Conservation (phyloP, 176 grass and related monocot genomes). For the Eragrostis nindensis region DNA sequence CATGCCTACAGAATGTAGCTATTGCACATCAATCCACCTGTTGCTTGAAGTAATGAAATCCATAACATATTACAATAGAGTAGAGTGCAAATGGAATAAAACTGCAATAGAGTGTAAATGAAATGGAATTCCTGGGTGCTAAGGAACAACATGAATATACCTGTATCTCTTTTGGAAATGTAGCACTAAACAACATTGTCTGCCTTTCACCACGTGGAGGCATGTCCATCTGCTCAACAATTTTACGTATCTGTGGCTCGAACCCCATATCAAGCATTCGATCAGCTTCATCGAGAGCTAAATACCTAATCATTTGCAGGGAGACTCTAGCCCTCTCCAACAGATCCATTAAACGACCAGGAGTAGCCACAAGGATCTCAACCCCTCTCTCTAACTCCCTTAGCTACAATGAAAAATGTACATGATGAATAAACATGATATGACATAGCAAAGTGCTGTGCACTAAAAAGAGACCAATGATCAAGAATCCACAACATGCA, state of each 20-base stretch:
- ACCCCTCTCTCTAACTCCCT: slow-evolving; percentile 95
- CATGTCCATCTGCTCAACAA: slow-evolving; percentile 99
- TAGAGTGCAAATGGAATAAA: neutral
- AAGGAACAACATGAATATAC: slow-evolving; percentile 40
- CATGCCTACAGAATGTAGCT: neutral
- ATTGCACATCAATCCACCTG: too few relatives aligned
- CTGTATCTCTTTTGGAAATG: slow-evolving; percentile 97
- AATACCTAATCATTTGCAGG: slow-evolving; percentile 74
- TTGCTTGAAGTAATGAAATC: neutral
- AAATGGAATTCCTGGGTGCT: neutral
- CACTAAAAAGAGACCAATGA: neutral
- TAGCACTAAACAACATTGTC: slow-evolving; percentile 98
- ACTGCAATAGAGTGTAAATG: neutral
- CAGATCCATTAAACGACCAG: slow-evolving; percentile 94
- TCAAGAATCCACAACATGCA: neutral
- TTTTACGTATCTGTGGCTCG: slow-evolving; percentile 98
- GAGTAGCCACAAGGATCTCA: slow-evolving; percentile 96
- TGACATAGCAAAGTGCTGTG: neutral
- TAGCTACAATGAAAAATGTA: slow-evolving; percentile 53
- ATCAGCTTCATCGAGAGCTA: slow-evolving; percentile 97
- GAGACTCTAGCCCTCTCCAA: slow-evolving; percentile 95
- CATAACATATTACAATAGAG: neutral
- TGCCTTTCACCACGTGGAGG: slow-evolving; percentile 81
- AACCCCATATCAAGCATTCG: slow-evolving; percentile 99
- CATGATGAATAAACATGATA: slow-evolving; percentile 4